A percentile compares a stretch with the other conserved stretches of the same genome.
phyloP scores from a whole-genome alignment of 139 green algal species.

The Nannochloris sp. region DNA sequence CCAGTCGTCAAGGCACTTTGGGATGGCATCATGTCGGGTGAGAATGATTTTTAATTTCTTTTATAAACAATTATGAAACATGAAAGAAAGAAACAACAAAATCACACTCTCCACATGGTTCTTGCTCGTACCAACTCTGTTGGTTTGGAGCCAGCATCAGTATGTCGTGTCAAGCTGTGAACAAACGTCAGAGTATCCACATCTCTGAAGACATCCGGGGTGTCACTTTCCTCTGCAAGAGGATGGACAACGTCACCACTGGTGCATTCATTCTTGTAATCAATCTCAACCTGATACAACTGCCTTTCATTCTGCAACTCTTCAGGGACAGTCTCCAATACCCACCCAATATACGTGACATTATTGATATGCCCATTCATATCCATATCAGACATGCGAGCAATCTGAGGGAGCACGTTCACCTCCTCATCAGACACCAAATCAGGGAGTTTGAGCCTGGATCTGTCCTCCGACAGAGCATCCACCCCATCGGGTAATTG shows the following conservation, averaged over 20 bases:
- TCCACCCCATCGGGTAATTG: constrained; percentile 20
- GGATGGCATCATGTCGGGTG: constrained; percentile 3
- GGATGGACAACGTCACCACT: constrained; percentile 61
- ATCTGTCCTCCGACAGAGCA: constrained; percentile 9
- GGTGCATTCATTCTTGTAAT: constrained; percentile 82
- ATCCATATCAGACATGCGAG: constrained; percentile 82
- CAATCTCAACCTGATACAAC: constrained; percentile 71
- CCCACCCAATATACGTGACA: constrained; percentile 86
- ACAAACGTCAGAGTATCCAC: constrained; percentile 16
- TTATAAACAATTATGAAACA: too few relatives aligned
- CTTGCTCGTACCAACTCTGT: constrained; percentile 61
- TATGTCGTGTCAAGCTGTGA: constrained; percentile 44
- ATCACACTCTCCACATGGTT: constrained; percentile 43
- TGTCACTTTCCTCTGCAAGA: constrained; percentile 16
- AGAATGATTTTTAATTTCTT: too few relatives aligned
- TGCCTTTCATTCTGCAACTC: constrained; percentile 50
- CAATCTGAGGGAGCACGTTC: constrained; percentile 8
- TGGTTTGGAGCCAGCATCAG: constrained; percentile 29
- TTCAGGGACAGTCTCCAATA: constrained; percentile 71
- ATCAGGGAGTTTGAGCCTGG: constrained; percentile 31
- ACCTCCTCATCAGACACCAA: neutral
- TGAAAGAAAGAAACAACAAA: too few relatives aligned
- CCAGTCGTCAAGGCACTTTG: constrained; percentile 20
- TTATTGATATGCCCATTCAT: constrained; percentile 99
- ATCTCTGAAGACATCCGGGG: constrained; percentile 7